A percentile compares a stretch with the other conserved stretches of the same genome.
Conservation (phyloP, 2,329 filamentous ascomycete species). For the Cordyceps cicadae region DNA sequence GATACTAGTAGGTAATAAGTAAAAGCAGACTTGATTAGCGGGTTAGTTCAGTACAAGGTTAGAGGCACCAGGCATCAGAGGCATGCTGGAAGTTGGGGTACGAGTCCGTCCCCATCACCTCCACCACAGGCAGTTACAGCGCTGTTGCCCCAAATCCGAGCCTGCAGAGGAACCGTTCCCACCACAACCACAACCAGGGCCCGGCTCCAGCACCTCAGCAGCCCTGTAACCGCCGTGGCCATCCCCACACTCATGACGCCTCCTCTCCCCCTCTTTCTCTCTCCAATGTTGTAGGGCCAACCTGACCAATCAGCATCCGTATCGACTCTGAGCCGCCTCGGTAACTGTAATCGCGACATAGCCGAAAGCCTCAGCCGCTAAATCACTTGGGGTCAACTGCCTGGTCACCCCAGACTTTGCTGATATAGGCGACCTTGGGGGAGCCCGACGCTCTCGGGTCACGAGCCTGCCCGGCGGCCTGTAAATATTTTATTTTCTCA, state of each 20-base stretch:
- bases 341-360: slow-evolving; percentile 5
- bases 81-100: not conserved
- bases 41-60: too few species aligned
- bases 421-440: slow-evolving; percentile 1
- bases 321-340: slow-evolving; percentile 7
- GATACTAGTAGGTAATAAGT: too few species aligned
- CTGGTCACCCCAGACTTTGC: not conserved
- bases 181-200: too few species aligned
- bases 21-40: too few species aligned
- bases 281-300: not conserved
- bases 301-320: slow-evolving; percentile 4
- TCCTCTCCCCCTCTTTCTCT: not conserved
- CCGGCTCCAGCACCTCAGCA: not conserved
- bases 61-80: too few species aligned
- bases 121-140: too few species aligned
- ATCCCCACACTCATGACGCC: not conserved
- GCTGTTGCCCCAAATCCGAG: too few species aligned
- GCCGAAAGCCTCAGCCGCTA: not conserved
- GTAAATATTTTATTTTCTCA: not conserved
- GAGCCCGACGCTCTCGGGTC: not conserved
- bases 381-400: not conserved
- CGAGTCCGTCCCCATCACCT: not conserved
- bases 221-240: not conserved
- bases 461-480: not conserved
- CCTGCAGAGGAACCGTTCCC: too few species aligned